phyloP scores from a whole-genome alignment of 2,329 filamentous ascomycete genomes.

The Drechslerella stenobrocha region DNA sequence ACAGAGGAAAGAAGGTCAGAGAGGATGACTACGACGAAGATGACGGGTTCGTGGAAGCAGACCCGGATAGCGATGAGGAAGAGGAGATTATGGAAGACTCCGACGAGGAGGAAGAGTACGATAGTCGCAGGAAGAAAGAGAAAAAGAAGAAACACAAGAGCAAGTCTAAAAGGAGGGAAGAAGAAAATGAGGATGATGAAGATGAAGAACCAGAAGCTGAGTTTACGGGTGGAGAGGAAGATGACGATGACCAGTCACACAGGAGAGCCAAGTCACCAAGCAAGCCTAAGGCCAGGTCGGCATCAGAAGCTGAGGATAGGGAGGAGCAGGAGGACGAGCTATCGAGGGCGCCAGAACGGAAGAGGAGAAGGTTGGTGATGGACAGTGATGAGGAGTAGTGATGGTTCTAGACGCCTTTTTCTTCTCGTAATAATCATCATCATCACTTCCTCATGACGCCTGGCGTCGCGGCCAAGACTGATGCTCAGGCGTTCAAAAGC shows the following conservation, averaged over 20 bases:
- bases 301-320: slow-evolving; percentile 31
- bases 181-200: slow-evolving; percentile 51
- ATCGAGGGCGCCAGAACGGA: slow-evolving; percentile 53
- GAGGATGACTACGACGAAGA: slow-evolving; percentile 63
- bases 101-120: slow-evolving; percentile 51
- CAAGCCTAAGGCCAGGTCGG: slow-evolving; percentile 33
- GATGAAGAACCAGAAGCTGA: slow-evolving; percentile 51
- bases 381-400: slow-evolving; percentile 58
- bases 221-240: slow-evolving; percentile 50
- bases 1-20: slow-evolving; percentile 59
- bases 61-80: slow-evolving; percentile 54
- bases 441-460: too few relatives aligned
- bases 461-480: too few relatives aligned
- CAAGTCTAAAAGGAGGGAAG: slow-evolving; percentile 49
- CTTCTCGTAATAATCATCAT: too few relatives aligned
- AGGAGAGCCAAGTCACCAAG: slow-evolving; percentile 26
- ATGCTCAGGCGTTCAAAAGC: too few relatives aligned
- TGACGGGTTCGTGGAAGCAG: slow-evolving; percentile 58
- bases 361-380: slow-evolving; percentile 59
- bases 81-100: slow-evolving; percentile 52
- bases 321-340: slow-evolving; percentile 46
- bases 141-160: slow-evolving; percentile 43
- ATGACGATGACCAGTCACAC: slow-evolving; percentile 31
- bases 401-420: background rate
- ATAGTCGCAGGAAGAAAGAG: slow-evolving; percentile 51